A percentile compares a stretch with the other conserved stretches of the same genome.
Evolutionary conservation across 1,139 yeast species (phyloP).

Genomic region (Hyphopichia khmerensis): DNA sequence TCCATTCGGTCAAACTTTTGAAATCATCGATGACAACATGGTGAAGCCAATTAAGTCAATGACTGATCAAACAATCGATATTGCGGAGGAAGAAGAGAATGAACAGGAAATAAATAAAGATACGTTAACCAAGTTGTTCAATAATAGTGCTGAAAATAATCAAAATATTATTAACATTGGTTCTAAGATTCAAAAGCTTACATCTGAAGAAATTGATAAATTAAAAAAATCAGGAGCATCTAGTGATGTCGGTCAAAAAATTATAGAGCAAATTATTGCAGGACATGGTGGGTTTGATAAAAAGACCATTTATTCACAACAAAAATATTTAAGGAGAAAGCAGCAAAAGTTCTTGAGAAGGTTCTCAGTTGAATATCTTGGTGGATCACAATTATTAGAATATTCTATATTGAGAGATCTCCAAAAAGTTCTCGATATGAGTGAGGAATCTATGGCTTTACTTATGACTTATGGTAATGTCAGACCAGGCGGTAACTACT

Average conservation of each 20-base stretch:
- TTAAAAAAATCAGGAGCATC: conserved; percentile 68
- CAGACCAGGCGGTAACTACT: conserved; percentile 84
- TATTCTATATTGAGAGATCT: conserved; percentile 74
- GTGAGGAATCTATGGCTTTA: conserved; percentile 79
- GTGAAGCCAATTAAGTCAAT: conserved; percentile 50
- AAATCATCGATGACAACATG: conserved; percentile 60
- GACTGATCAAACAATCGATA: conserved; percentile 24
- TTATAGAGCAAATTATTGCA: conserved; percentile 77
- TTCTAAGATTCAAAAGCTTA: conserved; percentile 68
- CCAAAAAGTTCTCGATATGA: conserved; percentile 72
- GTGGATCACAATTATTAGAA: conserved; percentile 73
- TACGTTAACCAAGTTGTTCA: conserved; percentile 40
- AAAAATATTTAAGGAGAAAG: conserved; percentile 85
- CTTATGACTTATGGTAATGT: conserved; percentile 77
- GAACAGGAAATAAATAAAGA: conserved; percentile 32
- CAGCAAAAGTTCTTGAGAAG: conserved; percentile 87
- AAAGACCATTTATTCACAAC: conserved; percentile 87
- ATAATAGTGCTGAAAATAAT: conserved; percentile 58
- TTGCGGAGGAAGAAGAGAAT: conserved; percentile 24
- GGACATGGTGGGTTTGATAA: conserved; percentile 86
- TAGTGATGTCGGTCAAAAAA: conserved; percentile 69
- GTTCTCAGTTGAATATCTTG: conserved; percentile 77
- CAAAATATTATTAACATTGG: conserved; percentile 74
- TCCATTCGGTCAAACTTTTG: conserved; percentile 88
- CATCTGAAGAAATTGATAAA: conserved; percentile 74